Percentiles rank a stretch among this genome's conserved stretches.
These are phyloP conservation scores for Bullera alba DNA, from an alignment of 768 basidiomycete genomes.

Conservation along the genomic window DNA sequence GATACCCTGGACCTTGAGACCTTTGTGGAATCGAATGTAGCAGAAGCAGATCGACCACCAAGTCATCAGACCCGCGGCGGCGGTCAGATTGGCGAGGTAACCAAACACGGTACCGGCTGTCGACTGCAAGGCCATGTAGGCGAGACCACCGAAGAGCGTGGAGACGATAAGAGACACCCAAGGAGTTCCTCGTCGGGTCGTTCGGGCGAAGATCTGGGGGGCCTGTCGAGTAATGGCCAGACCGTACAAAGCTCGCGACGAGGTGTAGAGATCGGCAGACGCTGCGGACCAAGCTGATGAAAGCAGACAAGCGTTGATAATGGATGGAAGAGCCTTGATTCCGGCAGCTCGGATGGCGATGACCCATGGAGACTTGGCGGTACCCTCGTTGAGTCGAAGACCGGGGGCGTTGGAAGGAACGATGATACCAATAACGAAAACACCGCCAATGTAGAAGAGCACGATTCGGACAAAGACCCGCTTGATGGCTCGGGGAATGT, in stretches of 20 bases:
- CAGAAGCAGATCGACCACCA: constrained; percentile 74
- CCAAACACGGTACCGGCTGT: constrained; percentile 68
- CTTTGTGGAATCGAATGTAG: constrained; percentile 63
- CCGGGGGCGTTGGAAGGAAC: constrained; percentile 47
- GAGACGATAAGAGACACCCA: constrained; percentile 71
- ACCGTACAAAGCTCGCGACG: constrained; percentile 45
- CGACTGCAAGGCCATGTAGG: constrained; percentile 68
- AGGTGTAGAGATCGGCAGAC: constrained; percentile 40
- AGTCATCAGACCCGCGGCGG: constrained; percentile 56
- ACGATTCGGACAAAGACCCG: constrained; percentile 70
- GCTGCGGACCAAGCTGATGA: constrained; percentile 37
- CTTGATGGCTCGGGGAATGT: constrained; percentile 62
- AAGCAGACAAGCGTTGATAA: constrained; percentile 46
- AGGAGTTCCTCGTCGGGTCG: constrained; percentile 54
- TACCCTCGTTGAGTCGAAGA: constrained; percentile 19
- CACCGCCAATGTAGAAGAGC: constrained; percentile 50
- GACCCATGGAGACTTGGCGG: constrained; percentile 38
- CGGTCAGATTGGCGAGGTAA: constrained; percentile 68
- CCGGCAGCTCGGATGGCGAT: constrained; percentile 41
- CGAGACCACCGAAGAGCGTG: constrained; percentile 55
- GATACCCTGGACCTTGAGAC: constrained; percentile 43
- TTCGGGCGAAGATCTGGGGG: constrained; percentile 52
- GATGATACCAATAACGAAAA: constrained; percentile 76
- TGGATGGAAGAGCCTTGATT: constrained; percentile 37
- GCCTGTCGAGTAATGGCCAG: constrained; percentile 47